A percentile compares a stretch with the other conserved stretches of the same genome.
Evolutionary conservation across 2,329 filamentous ascomycete species (phyloP).

Genomic region (Hymenoscyphus fraxineus): DNA sequence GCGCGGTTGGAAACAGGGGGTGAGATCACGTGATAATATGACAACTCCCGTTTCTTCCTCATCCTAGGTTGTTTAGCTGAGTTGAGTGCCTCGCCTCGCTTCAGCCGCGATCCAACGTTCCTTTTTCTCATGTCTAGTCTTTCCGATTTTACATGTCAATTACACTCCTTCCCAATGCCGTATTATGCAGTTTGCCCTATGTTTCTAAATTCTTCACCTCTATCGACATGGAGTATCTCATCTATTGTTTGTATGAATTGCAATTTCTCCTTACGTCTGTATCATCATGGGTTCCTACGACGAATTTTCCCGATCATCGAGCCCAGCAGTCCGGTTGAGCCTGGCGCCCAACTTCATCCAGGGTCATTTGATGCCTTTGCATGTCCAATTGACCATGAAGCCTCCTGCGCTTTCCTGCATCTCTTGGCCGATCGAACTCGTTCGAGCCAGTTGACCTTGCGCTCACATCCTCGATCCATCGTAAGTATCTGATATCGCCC

Average conservation of each 20-base stretch:
- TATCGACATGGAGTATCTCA: too few relatives aligned
- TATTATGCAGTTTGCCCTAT: too few relatives aligned
- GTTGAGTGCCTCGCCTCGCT: background rate
- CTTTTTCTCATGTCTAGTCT: too few relatives aligned
- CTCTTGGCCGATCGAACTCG: background rate
- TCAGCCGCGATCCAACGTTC: too few relatives aligned
- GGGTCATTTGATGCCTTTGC: background rate
- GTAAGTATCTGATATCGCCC: background rate
- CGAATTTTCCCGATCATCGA: background rate
- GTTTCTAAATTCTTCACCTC: too few relatives aligned
- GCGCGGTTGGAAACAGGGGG: background rate
- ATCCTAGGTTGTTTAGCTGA: background rate
- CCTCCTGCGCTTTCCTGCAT: constrained; percentile 1
- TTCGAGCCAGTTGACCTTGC: background rate
- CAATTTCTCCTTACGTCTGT: background rate
- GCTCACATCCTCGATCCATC: background rate
- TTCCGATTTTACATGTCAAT: too few relatives aligned
- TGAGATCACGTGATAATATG: background rate
- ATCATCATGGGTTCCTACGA: background rate
- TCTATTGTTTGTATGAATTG: background rate
- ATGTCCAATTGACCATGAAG: background rate
- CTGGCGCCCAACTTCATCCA: background rate
- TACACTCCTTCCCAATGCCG: too few relatives aligned
- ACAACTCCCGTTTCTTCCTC: background rate
- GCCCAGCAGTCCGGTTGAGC: background rate